phyloP scores from a whole-genome alignment of 768 basidiomycete genomes.

The Leccinum subgranulosum region DNA sequence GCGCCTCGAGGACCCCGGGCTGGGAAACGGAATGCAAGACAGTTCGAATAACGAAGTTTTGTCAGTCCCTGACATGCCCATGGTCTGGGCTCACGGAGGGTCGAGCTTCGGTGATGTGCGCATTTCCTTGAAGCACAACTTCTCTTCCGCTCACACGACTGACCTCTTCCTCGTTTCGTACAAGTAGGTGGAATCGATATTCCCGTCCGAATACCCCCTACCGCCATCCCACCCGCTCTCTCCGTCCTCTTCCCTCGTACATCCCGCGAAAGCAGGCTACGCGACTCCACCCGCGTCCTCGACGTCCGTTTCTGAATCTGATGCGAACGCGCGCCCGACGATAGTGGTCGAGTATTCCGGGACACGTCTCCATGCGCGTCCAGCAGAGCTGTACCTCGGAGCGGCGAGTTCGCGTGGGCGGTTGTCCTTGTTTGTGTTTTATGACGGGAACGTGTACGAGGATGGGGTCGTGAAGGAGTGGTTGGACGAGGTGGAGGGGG shows the following conservation, averaged over 20 bases:
- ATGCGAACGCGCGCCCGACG: slow-evolving; percentile 1
- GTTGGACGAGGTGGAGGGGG: slow-evolving; percentile 42
- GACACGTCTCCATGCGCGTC: slow-evolving; percentile 38
- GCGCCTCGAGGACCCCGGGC: not conserved
- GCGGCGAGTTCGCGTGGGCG: slow-evolving; percentile 33
- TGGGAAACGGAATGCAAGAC: not conserved
- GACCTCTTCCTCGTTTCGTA: not conserved
- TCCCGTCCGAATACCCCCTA: slow-evolving; percentile 38
- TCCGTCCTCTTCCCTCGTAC: slow-evolving; percentile 14
- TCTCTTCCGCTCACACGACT: not conserved
- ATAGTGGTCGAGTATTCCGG: slow-evolving; percentile 5
- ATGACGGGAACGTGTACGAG: slow-evolving; percentile 47
- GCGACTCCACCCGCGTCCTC: not conserved
- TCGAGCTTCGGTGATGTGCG: slow-evolving; percentile 31
- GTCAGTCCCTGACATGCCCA: slow-evolving; percentile 1
- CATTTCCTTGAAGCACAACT: not conserved
- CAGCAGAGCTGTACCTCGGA: slow-evolving; percentile 43
- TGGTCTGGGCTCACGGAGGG: slow-evolving; percentile 14
- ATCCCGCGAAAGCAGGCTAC: slow-evolving; percentile 11
- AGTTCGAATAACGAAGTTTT: not conserved
- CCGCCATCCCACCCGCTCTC: slow-evolving; percentile 22
- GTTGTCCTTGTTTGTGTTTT: slow-evolving; percentile 34
- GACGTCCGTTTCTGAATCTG: not conserved
- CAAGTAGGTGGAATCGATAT: slow-evolving; percentile 31
- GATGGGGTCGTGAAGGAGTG: slow-evolving; percentile 42